Evolutionary conservation across 495 filamentous ascomycete genomes (phyloP).

Genomic region (Cryomyces antarcticus): DNA sequence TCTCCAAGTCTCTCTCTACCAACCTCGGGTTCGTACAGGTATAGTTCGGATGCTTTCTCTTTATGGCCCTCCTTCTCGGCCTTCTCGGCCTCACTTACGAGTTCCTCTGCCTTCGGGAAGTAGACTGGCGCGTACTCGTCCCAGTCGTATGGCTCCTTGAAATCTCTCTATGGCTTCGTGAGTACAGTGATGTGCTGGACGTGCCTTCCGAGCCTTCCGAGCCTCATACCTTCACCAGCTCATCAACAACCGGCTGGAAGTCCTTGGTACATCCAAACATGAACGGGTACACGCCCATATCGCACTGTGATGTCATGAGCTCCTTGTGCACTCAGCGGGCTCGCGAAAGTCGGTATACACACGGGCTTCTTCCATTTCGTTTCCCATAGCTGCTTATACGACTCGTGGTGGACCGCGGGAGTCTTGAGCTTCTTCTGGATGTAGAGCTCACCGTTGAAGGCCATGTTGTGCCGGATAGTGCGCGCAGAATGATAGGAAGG

Average conservation of each 20-base stretch:
- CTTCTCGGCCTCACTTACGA: constrained; percentile 28
- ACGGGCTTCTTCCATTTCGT: constrained; percentile 60
- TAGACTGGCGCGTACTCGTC: constrained; percentile 43
- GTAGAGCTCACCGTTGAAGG: constrained; percentile 10
- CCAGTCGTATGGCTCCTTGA: constrained; percentile 42
- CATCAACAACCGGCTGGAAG: constrained; percentile 50
- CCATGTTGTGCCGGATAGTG: no score
- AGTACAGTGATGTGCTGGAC: neutral
- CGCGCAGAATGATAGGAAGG: no score
- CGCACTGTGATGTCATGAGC: constrained; percentile 22
- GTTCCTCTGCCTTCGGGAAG: constrained; percentile 32
- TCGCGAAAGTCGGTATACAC: constrained; percentile 6
- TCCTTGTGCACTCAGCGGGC: neutral
- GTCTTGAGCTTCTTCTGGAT: constrained; percentile 24
- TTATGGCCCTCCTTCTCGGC: constrained; percentile 24
- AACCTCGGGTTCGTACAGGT: constrained; percentile 21
- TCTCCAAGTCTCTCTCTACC: neutral
- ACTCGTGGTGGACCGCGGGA: constrained; percentile 38
- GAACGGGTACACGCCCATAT: constrained; percentile 55
- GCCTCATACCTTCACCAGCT: constrained; percentile 32
- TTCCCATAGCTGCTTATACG: constrained; percentile 57
- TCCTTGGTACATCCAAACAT: constrained; percentile 51
- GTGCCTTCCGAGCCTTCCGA: neutral
- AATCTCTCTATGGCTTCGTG: constrained; percentile 23
- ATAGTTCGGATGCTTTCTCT: constrained; percentile 35